phyloP scores from a whole-genome alignment of 1,139 yeast genomes.

The Geotrichum restrictum region DNA sequence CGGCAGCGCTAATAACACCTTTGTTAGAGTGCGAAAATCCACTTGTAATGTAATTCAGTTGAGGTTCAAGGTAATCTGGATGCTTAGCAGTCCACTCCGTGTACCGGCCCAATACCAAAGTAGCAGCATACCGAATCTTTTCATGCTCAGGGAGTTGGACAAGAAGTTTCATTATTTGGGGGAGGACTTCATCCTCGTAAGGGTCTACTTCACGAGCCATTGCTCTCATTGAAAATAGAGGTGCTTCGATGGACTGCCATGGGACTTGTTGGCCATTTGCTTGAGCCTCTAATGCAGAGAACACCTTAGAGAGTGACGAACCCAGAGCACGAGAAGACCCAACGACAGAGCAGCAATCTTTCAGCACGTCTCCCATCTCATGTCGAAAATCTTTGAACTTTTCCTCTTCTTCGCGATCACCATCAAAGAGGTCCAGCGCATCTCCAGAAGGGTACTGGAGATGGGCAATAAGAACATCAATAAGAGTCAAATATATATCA shows the following conservation, averaged over 20 bases:
- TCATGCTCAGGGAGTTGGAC: conserved; percentile 79
- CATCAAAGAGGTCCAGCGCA: conserved; percentile 46
- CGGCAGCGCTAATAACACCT: conserved; percentile 77
- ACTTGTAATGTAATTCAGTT: conserved; percentile 74
- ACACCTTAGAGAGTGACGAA: conserved; percentile 56
- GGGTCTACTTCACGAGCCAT: conserved; percentile 89
- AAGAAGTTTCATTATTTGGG: conserved; percentile 69
- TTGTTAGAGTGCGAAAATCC: conserved; percentile 55
- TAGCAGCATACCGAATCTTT: conserved; percentile 85
- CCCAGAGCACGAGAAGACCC: conserved; percentile 69
- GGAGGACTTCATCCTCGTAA: conserved; percentile 64
- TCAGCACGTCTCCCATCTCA: conserved; percentile 94
- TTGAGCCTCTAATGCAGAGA: conserved; percentile 40
- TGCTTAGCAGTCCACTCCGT: conserved; percentile 92
- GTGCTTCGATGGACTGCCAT: conserved; percentile 92
- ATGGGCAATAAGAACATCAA: conserved; percentile 65
- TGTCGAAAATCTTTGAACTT: conserved; percentile 90
- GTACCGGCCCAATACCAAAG: conserved; percentile 87
- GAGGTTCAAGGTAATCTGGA: conserved; percentile 75
- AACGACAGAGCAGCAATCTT: conserved; percentile 87
- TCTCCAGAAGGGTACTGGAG: conserved; percentile 66
- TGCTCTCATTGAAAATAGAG: conserved; percentile 82
- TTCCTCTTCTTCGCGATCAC: conserved; percentile 80
- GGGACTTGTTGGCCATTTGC: conserved; percentile 34
- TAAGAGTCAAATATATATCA: conserved; percentile 61